phyloP scores from a whole-genome alignment of 202 grass and related monocot species.

The Sporobolus alterniflorus region DNA sequence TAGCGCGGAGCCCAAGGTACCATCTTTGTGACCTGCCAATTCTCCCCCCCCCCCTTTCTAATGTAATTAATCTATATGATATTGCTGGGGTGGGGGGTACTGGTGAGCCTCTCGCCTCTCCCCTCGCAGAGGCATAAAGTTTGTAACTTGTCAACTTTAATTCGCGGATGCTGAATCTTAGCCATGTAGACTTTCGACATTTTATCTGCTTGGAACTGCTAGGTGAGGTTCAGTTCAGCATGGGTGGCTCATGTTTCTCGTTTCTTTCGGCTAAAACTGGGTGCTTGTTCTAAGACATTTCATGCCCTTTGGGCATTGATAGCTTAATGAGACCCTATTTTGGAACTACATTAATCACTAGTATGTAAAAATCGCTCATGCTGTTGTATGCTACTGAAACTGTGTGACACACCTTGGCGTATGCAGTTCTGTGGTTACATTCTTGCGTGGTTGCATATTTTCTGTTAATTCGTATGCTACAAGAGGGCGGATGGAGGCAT shows the following conservation, averaged over 20 bases:
- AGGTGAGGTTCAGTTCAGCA: no score
- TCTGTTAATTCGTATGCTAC: neutral
- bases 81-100: neutral
- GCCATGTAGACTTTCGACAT: neutral
- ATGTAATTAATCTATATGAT: neutral
- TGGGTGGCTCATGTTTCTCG: no score
- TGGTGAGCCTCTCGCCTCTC: neutral
- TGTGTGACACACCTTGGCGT: neutral
- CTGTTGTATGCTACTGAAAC: neutral
- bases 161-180: neutral
- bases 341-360: no score
- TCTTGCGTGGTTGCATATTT: neutral
- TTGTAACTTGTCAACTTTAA: neutral
- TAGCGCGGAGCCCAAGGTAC: constrained; percentile 57
- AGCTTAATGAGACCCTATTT: no score
- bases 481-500: neutral
- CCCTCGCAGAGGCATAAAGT: neutral
- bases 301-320: no score
- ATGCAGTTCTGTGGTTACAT: neutral
- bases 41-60: neutral
- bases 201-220: no score
- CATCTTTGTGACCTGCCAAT: neutral
- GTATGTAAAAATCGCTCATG: no score
- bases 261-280: no score
- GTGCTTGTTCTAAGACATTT: no score